These are phyloP conservation scores for Penicillium janthinellum DNA, from an alignment of 2,329 filamentous ascomycete species.

Conservation along the genomic window DNA sequence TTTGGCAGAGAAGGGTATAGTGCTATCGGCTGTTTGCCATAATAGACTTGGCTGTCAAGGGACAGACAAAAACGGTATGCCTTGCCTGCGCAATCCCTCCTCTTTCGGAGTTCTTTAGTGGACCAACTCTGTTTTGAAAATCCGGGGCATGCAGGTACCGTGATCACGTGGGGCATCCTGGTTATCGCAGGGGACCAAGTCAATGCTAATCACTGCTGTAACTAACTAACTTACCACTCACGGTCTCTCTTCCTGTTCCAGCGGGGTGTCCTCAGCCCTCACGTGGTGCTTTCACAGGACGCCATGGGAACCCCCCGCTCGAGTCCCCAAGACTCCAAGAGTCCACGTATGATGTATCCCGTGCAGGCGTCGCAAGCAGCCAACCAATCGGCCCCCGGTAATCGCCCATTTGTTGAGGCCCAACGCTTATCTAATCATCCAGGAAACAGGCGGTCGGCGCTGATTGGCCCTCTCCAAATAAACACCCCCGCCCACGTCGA, in stretches of 20 bases:
- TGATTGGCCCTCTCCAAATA: constrained; percentile 5
- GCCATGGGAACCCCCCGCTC: background rate
- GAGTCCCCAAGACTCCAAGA: background rate
- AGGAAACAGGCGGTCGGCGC: background rate
- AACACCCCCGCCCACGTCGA: constrained; percentile 3
- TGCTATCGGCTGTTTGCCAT: background rate
- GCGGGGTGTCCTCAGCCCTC: background rate
- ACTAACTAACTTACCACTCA: no score
- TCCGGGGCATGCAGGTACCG: constrained; percentile 7
- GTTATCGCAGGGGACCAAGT: background rate
- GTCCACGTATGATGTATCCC: background rate
- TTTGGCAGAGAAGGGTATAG: background rate
- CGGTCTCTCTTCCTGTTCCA: background rate
- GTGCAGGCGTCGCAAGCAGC: background rate
- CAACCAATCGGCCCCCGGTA: constrained; percentile 5
- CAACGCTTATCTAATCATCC: constrained; percentile 16
- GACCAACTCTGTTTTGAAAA: background rate
- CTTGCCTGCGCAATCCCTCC: background rate
- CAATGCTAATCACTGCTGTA: no score
- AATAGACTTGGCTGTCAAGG: background rate
- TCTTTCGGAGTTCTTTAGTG: no score
- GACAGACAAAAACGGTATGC: no score
- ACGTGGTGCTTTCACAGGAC: background rate
- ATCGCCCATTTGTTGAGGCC: constrained; percentile 16
- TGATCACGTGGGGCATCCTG: background rate